These are phyloP conservation scores for Tetraselmis chui DNA, from an alignment of 139 green algal genomes.

Conservation along the genomic window DNA sequence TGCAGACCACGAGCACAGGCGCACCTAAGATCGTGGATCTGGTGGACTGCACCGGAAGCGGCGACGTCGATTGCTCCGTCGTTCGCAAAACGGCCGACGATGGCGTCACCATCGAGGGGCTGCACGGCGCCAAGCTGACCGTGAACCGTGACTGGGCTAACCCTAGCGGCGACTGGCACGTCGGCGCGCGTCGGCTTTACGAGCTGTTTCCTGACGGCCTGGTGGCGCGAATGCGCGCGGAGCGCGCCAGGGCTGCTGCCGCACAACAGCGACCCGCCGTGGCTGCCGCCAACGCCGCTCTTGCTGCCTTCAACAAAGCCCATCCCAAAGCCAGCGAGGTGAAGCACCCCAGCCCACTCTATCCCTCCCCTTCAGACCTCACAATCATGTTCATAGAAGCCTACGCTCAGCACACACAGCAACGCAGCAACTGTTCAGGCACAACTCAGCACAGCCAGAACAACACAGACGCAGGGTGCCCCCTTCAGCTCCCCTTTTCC, in stretches of 20 bases:
- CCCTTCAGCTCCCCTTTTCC: no score
- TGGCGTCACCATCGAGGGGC: constrained; percentile 44
- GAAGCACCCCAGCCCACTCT: neutral
- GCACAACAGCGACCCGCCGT: constrained; percentile 46
- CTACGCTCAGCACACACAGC: neutral
- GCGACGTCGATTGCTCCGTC: constrained; percentile 77
- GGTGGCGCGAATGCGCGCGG: constrained; percentile 23
- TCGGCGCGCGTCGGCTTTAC: constrained; percentile 66
- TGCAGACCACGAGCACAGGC: constrained; percentile 73
- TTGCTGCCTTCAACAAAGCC: constrained; percentile 26
- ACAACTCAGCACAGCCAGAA: no score
- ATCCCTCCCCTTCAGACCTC: neutral
- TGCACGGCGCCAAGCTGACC: constrained; percentile 43
- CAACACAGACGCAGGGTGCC: no score
- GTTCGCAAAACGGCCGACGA: constrained; percentile 51
- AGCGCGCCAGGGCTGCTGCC: constrained; percentile 53
- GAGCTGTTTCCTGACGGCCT: constrained; percentile 62
- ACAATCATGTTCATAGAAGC: neutral
- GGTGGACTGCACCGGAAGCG: constrained; percentile 78
- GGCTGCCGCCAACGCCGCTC: constrained; percentile 32
- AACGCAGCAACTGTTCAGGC: no score
- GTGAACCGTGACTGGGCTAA: constrained; percentile 77
- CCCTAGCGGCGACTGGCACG: constrained; percentile 73
- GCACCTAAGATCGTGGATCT: constrained; percentile 75
- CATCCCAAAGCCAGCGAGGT: neutral